Percentiles rank a stretch among this genome's conserved stretches.
These are phyloP conservation scores for Drosera capensis DNA, from an alignment of 148 eudicot genomes.

Conservation along the genomic window DNA sequence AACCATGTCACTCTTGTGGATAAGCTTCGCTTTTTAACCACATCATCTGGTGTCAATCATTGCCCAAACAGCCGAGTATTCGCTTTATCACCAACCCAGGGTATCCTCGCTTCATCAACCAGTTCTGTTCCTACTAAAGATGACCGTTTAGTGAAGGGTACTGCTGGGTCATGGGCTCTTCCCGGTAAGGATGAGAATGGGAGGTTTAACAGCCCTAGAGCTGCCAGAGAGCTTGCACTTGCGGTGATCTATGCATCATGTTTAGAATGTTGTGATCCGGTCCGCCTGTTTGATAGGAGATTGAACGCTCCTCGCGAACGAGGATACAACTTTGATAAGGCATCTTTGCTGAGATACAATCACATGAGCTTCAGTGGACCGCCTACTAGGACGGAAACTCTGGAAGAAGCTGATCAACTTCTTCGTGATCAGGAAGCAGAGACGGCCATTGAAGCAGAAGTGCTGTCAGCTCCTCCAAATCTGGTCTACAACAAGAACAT, in stretches of 20 bases:
- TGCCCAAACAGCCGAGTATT: neutral
- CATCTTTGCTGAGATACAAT: neutral
- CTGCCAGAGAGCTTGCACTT: neutral
- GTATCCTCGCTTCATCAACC: neutral
- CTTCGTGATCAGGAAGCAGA: neutral
- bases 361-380: neutral
- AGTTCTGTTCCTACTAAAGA: neutral
- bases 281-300: neutral
- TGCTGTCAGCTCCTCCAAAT: neutral
- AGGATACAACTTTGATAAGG: neutral
- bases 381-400: no score
- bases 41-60: neutral
- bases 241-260: neutral
- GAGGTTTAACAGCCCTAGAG: neutral
- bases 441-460: neutral
- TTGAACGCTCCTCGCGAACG: neutral
- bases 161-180: neutral
- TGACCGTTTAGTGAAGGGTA: neutral
- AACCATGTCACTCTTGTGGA: neutral
- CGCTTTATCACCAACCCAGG: neutral
- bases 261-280: neutral
- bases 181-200: slow-evolving; percentile 13
- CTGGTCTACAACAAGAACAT: neutral
- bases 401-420: neutral
- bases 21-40: neutral